Evolutionary conservation across 805 yeast genomes (phyloP).

Genomic region (Kodamaea kaohsiungensis): DNA sequence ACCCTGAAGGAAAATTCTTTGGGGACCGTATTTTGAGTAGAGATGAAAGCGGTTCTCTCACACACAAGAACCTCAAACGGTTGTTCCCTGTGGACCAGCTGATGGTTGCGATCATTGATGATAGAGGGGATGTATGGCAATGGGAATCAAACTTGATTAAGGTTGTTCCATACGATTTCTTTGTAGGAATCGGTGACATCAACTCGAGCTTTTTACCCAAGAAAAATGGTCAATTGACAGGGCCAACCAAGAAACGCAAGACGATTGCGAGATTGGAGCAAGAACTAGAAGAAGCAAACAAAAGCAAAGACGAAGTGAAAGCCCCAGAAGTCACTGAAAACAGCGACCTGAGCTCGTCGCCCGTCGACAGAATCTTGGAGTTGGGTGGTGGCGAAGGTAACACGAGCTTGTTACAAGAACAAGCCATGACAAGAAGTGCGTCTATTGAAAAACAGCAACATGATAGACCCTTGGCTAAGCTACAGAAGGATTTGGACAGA

Average conservation of each 20-base stretch:
- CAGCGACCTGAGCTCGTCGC: conserved; percentile 22
- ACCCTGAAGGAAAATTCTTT: conserved; percentile 82
- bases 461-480: conserved; percentile 80
- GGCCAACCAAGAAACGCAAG: conserved; percentile 64
- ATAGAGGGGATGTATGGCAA: conserved; percentile 98
- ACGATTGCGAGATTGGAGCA: conserved; percentile 60
- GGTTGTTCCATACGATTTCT: conserved; percentile 93
- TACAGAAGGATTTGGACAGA: conserved; percentile 71
- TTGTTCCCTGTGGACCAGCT: conserved; percentile 94
- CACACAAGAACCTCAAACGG: conserved; percentile 84
- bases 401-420: conserved; percentile 49
- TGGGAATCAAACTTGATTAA: conserved; percentile 92
- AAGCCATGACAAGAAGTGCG: conserved; percentile 64
- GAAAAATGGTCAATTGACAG: conserved; percentile 55
- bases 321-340: conserved; percentile 2
- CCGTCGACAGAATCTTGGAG: conserved; percentile 51
- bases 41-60: conserved; percentile 91
- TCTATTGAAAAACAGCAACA: conserved; percentile 77
- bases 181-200: conserved; percentile 96
- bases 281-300: conserved; percentile 19
- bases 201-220: conserved; percentile 90
- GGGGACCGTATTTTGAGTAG: conserved; percentile 90
- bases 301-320: conserved; percentile 12
- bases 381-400: conserved; percentile 53
- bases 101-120: conserved; percentile 95